Evolutionary conservation across 164 flowering plant species (phyloP).

Genomic region (Berberis thunbergii): DNA sequence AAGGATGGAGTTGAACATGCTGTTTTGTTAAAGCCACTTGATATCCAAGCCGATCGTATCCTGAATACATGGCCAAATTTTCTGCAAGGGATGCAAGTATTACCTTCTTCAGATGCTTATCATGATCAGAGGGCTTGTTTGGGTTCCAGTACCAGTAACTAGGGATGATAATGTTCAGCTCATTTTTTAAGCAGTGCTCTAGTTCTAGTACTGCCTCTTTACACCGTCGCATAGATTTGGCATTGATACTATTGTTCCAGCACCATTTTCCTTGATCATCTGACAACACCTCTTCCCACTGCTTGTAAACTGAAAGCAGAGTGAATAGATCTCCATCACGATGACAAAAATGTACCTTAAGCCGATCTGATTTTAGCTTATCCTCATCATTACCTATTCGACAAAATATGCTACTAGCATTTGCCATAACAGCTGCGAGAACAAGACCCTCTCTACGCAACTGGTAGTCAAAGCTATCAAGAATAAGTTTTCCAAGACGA

Average conservation of each 20-base stretch:
- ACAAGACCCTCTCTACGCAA: conserved; percentile 82
- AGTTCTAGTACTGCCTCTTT: conserved; percentile 67
- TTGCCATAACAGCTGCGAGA: conserved; percentile 94
- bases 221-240: conserved; percentile 85
- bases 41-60: conserved; percentile 79
- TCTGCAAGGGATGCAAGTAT: conserved; percentile 74
- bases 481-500: conserved; percentile 75
- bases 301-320: conserved; percentile 77
- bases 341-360: conserved; percentile 89
- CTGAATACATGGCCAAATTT: conserved; percentile 86
- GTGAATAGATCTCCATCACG: conserved; percentile 84
- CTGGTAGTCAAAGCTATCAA: conserved; percentile 33
- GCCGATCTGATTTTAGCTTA: conserved; percentile 73
- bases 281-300: conserved; percentile 54
- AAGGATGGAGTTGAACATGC: conserved; percentile 74
- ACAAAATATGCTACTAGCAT: conserved; percentile 90
- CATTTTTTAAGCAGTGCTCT: conserved; percentile 60
- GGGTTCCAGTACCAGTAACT: conserved; percentile 78
- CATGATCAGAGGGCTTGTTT: conserved; percentile 29
- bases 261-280: conserved; percentile 69
- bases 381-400: conserved; percentile 73
- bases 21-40: conserved; percentile 74
- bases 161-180: conserved; percentile 52
- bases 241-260: conserved; percentile 93
- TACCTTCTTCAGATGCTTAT: conserved; percentile 40